Conservation (phyloP, 768 basidiomycete species). For the Lactarius vividus region DNA sequence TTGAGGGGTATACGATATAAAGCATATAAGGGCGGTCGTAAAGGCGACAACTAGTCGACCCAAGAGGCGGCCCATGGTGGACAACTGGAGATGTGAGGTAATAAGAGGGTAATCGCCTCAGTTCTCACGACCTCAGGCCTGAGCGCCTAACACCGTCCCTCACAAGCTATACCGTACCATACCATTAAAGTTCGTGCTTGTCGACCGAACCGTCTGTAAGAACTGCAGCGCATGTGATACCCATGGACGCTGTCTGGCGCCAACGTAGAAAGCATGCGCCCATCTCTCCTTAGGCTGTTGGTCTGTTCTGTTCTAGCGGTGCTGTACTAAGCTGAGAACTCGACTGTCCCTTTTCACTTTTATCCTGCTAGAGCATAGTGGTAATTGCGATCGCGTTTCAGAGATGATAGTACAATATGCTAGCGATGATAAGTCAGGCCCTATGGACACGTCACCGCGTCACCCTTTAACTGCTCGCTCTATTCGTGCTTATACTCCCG, state of each 20-base stretch:
- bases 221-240: too few relatives aligned
- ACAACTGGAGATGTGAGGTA: not conserved
- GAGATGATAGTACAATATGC: not conserved
- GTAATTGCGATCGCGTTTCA: not conserved
- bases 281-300: too few relatives aligned
- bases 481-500: not conserved
- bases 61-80: constrained; percentile 45
- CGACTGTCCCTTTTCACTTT: not conserved
- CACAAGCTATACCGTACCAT: too few relatives aligned
- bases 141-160: too few relatives aligned
- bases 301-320: too few relatives aligned
- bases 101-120: not conserved
- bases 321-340: not conserved
- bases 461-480: not conserved
- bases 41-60: constrained; percentile 64
- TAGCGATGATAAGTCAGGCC: not conserved
- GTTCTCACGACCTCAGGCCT: too few relatives aligned
- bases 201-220: too few relatives aligned
- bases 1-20: constrained; percentile 88
- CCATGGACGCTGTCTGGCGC: too few relatives aligned
- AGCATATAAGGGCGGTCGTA: constrained; percentile 71
- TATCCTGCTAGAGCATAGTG: not conserved
- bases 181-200: too few relatives aligned
- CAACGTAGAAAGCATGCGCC: too few relatives aligned
- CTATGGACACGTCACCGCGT: not conserved